Percentiles rank a stretch among this genome's conserved stretches.
phyloP scores from a whole-genome alignment of 2,329 filamentous ascomycete species.

The Trichoderma atrobrunneum region DNA sequence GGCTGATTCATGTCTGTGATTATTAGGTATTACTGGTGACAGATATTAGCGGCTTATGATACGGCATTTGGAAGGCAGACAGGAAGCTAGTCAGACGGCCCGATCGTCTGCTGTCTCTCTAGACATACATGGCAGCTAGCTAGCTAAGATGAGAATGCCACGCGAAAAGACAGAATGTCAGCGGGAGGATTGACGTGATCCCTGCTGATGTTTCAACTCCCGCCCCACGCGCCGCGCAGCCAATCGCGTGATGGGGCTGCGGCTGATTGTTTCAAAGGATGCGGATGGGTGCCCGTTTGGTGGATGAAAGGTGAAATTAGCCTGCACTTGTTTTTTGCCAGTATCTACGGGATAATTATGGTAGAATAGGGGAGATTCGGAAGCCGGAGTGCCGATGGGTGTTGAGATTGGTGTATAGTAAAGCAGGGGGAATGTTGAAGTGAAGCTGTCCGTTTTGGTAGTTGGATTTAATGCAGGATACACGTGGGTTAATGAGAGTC shows the following conservation, averaged over 20 bases:
- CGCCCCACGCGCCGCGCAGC: background rate
- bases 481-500: background rate
- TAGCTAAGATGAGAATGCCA: background rate
- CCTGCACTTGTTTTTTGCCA: background rate
- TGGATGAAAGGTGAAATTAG: background rate
- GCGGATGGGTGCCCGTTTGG: background rate
- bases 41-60: background rate
- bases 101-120: background rate
- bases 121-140: background rate
- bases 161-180: background rate
- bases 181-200: background rate
- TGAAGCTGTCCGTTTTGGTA: background rate
- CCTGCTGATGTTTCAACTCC: slow-evolving; percentile 3
- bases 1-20: background rate
- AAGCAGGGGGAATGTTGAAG: background rate
- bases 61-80: background rate
- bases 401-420: background rate
- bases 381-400: background rate
- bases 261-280: slow-evolving; percentile 4
- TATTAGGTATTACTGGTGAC: background rate
- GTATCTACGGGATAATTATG: background rate
- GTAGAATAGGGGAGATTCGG: background rate
- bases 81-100: slow-evolving; percentile 5
- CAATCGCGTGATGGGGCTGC: slow-evolving; percentile 4
- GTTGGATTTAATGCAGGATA: background rate